Evolutionary conservation across 305 asterid species (phyloP).

Genomic region (Fraxinus sp.): DNA sequence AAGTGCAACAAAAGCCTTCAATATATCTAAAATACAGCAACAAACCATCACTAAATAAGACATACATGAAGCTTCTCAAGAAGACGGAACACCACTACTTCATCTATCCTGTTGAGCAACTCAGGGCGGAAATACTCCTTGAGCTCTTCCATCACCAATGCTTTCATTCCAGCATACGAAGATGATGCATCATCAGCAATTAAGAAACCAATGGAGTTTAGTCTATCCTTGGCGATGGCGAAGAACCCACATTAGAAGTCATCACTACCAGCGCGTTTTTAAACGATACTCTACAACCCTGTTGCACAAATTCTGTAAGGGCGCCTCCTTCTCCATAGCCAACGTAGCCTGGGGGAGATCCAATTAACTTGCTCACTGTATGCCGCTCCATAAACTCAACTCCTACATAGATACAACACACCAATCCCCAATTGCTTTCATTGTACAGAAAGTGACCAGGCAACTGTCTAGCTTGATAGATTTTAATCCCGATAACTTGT

Average conservation of each 20-base stretch:
- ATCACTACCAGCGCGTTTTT: too few relatives aligned
- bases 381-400: constrained; percentile 70
- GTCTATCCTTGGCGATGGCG: too few relatives aligned
- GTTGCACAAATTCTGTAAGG: constrained; percentile 51
- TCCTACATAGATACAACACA: not conserved
- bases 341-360: constrained; percentile 94
- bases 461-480: constrained; percentile 34
- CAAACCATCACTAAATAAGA: constrained; percentile 2
- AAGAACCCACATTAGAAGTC: too few relatives aligned
- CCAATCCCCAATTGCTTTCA: constrained; percentile 27
- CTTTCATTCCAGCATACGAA: too few relatives aligned
- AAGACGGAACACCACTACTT: constrained; percentile 87
- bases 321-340: constrained; percentile 94
- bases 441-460: constrained; percentile 25
- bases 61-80: constrained; percentile 91
- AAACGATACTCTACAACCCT: too few relatives aligned
- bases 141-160: too few relatives aligned
- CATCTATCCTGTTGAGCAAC: constrained; percentile 88
- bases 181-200: too few relatives aligned
- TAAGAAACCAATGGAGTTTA: too few relatives aligned
- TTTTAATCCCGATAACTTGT: constrained; percentile 19
- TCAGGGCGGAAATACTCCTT: too few relatives aligned
- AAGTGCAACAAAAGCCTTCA: not conserved
- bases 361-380: constrained; percentile 91
- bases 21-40: not conserved